These are phyloP conservation scores for Magnaporthiopsis rhizophila DNA, from an alignment of 2,329 filamentous ascomycete species.

Conservation along the genomic window DNA sequence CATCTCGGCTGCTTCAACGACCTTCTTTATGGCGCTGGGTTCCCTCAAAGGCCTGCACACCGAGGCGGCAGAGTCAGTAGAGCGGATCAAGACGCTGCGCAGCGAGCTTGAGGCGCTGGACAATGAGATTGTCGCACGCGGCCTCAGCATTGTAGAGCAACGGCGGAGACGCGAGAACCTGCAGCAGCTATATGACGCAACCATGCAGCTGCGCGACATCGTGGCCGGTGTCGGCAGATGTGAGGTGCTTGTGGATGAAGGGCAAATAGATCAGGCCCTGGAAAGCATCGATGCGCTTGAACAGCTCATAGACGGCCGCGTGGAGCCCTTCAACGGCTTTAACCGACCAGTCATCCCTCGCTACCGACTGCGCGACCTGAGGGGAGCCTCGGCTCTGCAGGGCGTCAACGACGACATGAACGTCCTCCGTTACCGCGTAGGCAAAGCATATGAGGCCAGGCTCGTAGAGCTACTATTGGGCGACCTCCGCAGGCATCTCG, in stretches of 20 bases:
- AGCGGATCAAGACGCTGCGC: slow-evolving; percentile 72
- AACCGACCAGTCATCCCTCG: neutral
- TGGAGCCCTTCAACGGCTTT: slow-evolving; percentile 27
- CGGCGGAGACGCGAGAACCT: slow-evolving; percentile 77
- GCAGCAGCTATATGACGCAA: slow-evolving; percentile 70
- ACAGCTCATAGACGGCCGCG: slow-evolving; percentile 67
- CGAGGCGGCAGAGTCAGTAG: slow-evolving; percentile 85
- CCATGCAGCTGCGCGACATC: slow-evolving; percentile 73
- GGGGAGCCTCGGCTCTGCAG: slow-evolving; percentile 69
- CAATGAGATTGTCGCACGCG: slow-evolving; percentile 76
- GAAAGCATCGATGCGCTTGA: slow-evolving; percentile 72
- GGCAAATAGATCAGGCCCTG: slow-evolving; percentile 75
- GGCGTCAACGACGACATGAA: slow-evolving; percentile 71
- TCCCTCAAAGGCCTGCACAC: slow-evolving; percentile 85
- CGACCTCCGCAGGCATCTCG: slow-evolving; percentile 75
- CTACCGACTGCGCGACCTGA: slow-evolving; percentile 56
- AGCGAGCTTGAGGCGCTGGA: slow-evolving; percentile 76
- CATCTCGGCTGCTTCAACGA: slow-evolving; percentile 90
- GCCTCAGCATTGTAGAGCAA: slow-evolving; percentile 78
- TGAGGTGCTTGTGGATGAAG: slow-evolving; percentile 73
- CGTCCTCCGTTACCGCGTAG: slow-evolving; percentile 70
- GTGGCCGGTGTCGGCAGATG: slow-evolving; percentile 68
- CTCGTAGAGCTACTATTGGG: slow-evolving; percentile 71
- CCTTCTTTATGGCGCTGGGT: slow-evolving; percentile 90
- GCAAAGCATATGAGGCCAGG: slow-evolving; percentile 74